Conservation (phyloP, 805 yeast genomes). For the Saturnispora quitensis region DNA sequence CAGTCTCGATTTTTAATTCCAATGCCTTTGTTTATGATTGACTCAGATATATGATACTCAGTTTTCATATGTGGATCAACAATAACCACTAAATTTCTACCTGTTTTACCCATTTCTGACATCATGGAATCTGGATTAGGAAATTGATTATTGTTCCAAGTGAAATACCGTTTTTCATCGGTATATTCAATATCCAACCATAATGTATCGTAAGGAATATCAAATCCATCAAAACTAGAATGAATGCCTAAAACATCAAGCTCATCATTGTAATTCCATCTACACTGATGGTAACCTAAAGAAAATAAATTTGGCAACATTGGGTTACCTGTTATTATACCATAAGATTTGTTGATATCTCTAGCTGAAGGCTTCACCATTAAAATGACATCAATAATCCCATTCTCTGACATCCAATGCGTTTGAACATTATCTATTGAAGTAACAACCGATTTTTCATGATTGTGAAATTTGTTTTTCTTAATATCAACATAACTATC, state of each 20-base stretch:
- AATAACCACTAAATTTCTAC: conserved; percentile 73
- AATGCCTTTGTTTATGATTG: conserved; percentile 39
- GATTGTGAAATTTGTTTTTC: conserved; percentile 19
- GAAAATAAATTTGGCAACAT: conserved; percentile 69
- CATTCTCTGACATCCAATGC: conserved; percentile 95
- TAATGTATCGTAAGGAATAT: conserved; percentile 80
- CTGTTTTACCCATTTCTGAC: conserved; percentile 52
- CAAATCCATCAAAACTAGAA: conserved; percentile 57
- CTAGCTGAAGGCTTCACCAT: conserved; percentile 49
- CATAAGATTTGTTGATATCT: conserved; percentile 51
- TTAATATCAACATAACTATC: conserved; percentile 82
- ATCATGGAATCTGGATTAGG: conserved; percentile 70
- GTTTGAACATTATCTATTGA: conserved; percentile 27
- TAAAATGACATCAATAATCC: conserved; percentile 67
- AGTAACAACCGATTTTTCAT: conserved; percentile 4
- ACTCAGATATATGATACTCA: conserved; percentile 56
- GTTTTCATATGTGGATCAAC: conserved; percentile 88
- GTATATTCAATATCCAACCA: conserved; percentile 96
- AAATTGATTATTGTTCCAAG: conserved; percentile 73
- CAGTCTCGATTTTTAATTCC: conserved; percentile 38
- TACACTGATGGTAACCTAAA: conserved; percentile 88
- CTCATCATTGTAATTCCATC: conserved; percentile 95
- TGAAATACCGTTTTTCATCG: conserved; percentile 77
- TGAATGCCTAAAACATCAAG: conserved; percentile 72
- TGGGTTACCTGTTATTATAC: conserved; percentile 63